Evolutionary conservation across 1,284 basidiomycete genomes (phyloP).

Genomic region (Blastosporella zonata): DNA sequence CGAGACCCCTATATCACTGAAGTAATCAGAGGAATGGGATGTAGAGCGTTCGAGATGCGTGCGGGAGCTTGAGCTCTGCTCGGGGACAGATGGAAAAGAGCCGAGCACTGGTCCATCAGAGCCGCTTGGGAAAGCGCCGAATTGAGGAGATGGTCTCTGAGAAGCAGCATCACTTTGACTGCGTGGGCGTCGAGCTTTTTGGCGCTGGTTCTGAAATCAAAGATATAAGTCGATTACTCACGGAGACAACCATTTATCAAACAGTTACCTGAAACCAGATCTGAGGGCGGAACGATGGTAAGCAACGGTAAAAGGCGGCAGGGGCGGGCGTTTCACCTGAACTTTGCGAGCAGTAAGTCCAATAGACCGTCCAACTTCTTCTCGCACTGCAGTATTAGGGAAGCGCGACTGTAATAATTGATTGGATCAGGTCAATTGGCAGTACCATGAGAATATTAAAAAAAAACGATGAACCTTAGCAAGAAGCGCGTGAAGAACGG

Average conservation of each 20-base stretch:
- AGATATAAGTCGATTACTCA: constrained; percentile 14
- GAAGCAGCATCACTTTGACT: constrained; percentile 44
- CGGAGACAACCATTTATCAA: not conserved
- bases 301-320: constrained; percentile 20
- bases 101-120: constrained; percentile 31
- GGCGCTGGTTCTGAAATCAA: constrained; percentile 65
- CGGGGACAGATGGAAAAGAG: constrained; percentile 19
- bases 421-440: constrained; percentile 8
- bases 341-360: constrained; percentile 83
- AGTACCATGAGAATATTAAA: constrained; percentile 8
- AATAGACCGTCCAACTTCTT: constrained; percentile 79
- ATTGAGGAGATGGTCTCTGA: constrained; percentile 52
- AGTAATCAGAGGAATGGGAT: not conserved
- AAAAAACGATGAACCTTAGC: constrained; percentile 55
- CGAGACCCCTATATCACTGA: constrained; percentile 17
- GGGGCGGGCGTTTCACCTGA: constrained; percentile 52
- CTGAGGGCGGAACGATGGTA: constrained; percentile 36
- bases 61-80: constrained; percentile 21
- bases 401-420: constrained; percentile 64
- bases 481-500: constrained; percentile 74
- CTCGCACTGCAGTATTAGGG: constrained; percentile 79
- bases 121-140: constrained; percentile 53
- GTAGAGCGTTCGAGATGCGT: constrained; percentile 2
- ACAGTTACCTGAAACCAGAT: constrained; percentile 77
- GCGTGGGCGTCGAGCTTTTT: constrained; percentile 73